Base-by-base conservation (phyloP, 2,329 filamentous ascomycete genomes). In the Talaromyces sp. region DNA sequence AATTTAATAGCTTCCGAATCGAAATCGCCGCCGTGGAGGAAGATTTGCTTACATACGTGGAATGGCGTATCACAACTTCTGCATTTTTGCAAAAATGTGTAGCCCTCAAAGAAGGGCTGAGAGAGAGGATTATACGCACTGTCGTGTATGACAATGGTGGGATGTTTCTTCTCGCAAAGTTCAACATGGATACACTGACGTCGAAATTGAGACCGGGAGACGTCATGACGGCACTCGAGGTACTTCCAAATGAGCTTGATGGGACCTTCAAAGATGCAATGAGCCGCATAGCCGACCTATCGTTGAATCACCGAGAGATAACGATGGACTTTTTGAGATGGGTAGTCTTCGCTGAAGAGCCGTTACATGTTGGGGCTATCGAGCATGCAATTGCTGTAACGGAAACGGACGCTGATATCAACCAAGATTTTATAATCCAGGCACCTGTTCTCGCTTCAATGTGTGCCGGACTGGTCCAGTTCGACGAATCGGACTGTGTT, bases 271-370 rank as follows among this genome's bases (percentile, higher is more conserved):
- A 19, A 36, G 53, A 56, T 36, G 53, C 53, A 19, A 56, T 56
- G 53, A 22, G 53, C 11, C 53, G 53, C 2, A 56, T 56, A 5
- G 31, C 53, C 11, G 53, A 56, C 17, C 5, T 56, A 38, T 56
- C 53, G 2, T 25, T 36, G n/a, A 56, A 56, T 56, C 31, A 56
- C 15, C 31, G 53, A 22, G 53, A 56, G 22, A 36, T 56, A 15
- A 36, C 53, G 17, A 56, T 56, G 53, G 53, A 56, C 53, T 36
- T 56, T 38, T 56, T 56, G 31, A 36, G 53, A 56, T 56, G 53
- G 53, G 53, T 56, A 56, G 53, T 56, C n/a, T 56, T 56, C 25
- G 53, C 53, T 36, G 53, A 56, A 11, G 53, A 56, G 53, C 53
- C 53, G 7, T 38, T 56, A 15, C 53, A 56, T 36, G 53, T 56